These are phyloP conservation scores for Fusarium camptoceras DNA, from an alignment of 2,329 filamentous ascomycete species.

Conservation along the genomic window DNA sequence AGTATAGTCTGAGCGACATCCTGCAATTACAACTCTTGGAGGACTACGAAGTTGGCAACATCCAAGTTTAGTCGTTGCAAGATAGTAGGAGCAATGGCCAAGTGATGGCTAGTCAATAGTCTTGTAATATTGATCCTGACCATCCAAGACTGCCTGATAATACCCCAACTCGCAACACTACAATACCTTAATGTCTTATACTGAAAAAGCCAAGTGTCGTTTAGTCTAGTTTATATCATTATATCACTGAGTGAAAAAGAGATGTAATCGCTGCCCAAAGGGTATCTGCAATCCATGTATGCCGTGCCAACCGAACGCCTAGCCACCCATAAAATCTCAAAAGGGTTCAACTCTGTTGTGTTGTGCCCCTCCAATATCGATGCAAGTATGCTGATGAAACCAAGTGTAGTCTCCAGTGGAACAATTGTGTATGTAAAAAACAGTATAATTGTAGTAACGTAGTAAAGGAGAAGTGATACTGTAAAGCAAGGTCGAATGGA, in stretches of 20 bases:
- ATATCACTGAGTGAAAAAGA: conserved; percentile 7
- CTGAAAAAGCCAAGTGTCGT: neutral
- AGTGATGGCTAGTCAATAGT: neutral
- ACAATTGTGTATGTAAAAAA: conserved; percentile 32
- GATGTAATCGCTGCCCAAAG: neutral
- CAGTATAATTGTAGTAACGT: conserved; percentile 43
- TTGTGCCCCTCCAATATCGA: neutral
- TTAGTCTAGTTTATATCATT: conserved; percentile 15
- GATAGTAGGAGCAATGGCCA: neutral
- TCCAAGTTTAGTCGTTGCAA: neutral
- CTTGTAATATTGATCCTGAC: neutral
- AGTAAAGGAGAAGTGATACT: conserved; percentile 41
- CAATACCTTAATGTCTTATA: conserved; percentile 6
- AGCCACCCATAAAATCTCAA: neutral
- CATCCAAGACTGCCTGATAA: neutral
- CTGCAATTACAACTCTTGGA: neutral
- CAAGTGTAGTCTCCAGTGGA: conserved; percentile 12
- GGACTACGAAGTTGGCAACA: neutral
- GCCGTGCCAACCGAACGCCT: conserved; percentile 16
- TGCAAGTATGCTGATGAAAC: conserved; percentile 16
- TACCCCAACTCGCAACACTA: neutral
- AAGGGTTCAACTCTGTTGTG: neutral
- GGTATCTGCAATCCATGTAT: conserved; percentile 18
- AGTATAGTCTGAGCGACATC: neutral
- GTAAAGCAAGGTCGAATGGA: conserved; percentile 40